A percentile compares a stretch with the other conserved stretches of the same genome.
These are phyloP conservation scores for Hyphopichia burtonii DNA, from an alignment of 1,139 yeast genomes.

Conservation along the genomic window DNA sequence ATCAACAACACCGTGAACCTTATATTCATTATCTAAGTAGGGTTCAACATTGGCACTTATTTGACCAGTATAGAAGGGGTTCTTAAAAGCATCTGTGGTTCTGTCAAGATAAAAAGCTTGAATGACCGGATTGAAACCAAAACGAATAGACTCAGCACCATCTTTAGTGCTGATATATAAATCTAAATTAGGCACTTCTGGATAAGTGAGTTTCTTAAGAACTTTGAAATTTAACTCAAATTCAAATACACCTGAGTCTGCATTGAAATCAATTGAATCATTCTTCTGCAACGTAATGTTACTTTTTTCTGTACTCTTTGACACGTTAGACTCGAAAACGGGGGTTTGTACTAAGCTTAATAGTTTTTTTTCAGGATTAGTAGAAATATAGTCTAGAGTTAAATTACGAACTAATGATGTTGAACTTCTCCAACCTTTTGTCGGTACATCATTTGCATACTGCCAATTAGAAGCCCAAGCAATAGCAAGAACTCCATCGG, in stretches of 20 bases:
- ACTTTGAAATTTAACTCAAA: constrained; percentile 11
- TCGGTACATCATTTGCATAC: constrained; percentile 28
- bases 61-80: constrained; percentile 14
- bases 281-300: constrained; percentile 4
- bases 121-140: constrained; percentile 12
- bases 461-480: constrained; percentile 44
- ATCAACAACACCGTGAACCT: constrained; percentile 24
- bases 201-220: neutral
- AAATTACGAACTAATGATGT: constrained; percentile 28
- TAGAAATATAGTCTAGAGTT: constrained; percentile 17
- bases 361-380: constrained; percentile 17
- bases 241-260: constrained; percentile 9
- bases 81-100: constrained; percentile 5
- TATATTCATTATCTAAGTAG: constrained; percentile 7
- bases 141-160: constrained; percentile 8
- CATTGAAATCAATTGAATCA: constrained; percentile 1
- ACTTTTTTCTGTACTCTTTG: constrained; percentile 1
- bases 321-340: neutral
- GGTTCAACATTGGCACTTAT: constrained; percentile 12
- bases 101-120: constrained; percentile 13
- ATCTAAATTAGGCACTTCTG: constrained; percentile 6
- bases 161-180: constrained; percentile 6
- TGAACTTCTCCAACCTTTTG: constrained; percentile 27
- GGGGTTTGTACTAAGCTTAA: constrained; percentile 20
- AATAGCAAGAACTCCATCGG: constrained; percentile 21